Base-by-base conservation (phyloP, 2,329 filamentous ascomycete species). In the Sporothrix schenckii region DNA sequence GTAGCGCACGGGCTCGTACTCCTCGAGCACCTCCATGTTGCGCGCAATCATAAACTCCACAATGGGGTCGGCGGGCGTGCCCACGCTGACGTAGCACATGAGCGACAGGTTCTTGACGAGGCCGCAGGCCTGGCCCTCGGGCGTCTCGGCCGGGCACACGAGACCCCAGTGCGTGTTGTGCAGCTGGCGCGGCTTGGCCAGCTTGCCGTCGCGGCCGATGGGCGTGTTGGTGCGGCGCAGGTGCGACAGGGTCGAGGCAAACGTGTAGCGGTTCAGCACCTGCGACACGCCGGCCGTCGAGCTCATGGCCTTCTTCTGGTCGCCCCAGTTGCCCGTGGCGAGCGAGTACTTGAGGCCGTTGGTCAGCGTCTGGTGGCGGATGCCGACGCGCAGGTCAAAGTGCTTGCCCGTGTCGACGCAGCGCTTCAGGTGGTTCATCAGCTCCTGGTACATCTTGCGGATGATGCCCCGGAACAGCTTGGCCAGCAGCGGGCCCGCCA, bases 91-190 rank as follows among this genome's bases (percentile, higher is more conserved):
- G 77, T 97, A 97, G 78, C 95, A 98, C 94, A 99, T 98, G 68
- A 99, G 85, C 6, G 95, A 94, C 78, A 99, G 78, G 77, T 99
- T 99, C 85, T 99, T 99, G 80, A 99, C 95, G 74, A 99, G 84
- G 82, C 95, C 95, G 83, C 95, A 99, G 81, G 95, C 95, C 80
- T 99, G 95, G 74, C 95, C 95, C 87, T 99, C 95, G 30, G 95
- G 95, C 19, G 95, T 99, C 80, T 99, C 95, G 41, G 95, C 94
- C 41, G 95, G 95, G 80, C 95, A 99, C 21, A 99, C 94, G 76
- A 98, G 83, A 73, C 95, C 95, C 95, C 95, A 99, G 79, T 99
- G 95, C 7, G 94, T 98, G 80, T 98, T 98, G 84, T 99, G 95
- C 74, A 99, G 86, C 82, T 99, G 96, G 72, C 95, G 92, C 52